Percentiles rank a stretch among this genome's conserved stretches.
Evolutionary conservation across 2,329 filamentous ascomycete genomes (phyloP).

Genomic region (Colletotrichum tabaci): DNA sequence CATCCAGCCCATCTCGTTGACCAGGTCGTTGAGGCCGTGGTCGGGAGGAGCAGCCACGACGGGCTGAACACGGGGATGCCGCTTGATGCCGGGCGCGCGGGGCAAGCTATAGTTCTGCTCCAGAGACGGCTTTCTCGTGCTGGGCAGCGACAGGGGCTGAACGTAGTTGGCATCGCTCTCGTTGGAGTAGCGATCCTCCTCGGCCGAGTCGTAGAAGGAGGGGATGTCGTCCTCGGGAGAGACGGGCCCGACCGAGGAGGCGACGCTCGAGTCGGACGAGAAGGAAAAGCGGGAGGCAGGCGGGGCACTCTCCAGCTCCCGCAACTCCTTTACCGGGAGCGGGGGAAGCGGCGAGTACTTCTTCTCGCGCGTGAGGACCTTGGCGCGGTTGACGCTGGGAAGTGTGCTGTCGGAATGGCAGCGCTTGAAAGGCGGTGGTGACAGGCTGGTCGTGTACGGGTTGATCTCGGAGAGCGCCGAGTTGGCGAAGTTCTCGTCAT

Average conservation of each 20-base stretch:
- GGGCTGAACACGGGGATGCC: conserved; percentile 35
- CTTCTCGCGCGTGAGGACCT: conserved; percentile 46
- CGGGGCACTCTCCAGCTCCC: conserved; percentile 17
- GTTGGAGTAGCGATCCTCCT: conserved; percentile 55
- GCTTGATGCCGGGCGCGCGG: conserved; percentile 47
- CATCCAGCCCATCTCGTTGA: conserved; percentile 67
- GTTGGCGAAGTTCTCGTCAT: conserved; percentile 75
- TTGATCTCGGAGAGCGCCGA: conserved; percentile 62
- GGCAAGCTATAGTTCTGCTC: conserved; percentile 63
- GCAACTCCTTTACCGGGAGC: conserved; percentile 18
- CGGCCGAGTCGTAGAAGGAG: conserved; percentile 64
- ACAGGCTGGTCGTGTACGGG: conserved; percentile 62
- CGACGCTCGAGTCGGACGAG: conserved; percentile 50
- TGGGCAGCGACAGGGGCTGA: conserved; percentile 44
- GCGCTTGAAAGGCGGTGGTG: conserved; percentile 67
- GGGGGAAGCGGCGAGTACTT: conserved; percentile 36
- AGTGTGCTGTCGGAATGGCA: conserved; percentile 51
- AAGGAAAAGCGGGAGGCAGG: conserved; percentile 49
- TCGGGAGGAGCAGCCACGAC: conserved; percentile 55
- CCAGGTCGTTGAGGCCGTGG: conserved; percentile 58
- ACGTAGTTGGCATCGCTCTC: conserved; percentile 55
- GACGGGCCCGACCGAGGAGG: conserved; percentile 55
- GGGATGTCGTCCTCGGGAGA: conserved; percentile 59
- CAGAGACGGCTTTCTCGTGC: conserved; percentile 43
- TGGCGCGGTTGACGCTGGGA: conserved; percentile 45